Conservation (phyloP, 2,329 filamentous ascomycete species). For the Sporothrix brunneoviolacea region DNA sequence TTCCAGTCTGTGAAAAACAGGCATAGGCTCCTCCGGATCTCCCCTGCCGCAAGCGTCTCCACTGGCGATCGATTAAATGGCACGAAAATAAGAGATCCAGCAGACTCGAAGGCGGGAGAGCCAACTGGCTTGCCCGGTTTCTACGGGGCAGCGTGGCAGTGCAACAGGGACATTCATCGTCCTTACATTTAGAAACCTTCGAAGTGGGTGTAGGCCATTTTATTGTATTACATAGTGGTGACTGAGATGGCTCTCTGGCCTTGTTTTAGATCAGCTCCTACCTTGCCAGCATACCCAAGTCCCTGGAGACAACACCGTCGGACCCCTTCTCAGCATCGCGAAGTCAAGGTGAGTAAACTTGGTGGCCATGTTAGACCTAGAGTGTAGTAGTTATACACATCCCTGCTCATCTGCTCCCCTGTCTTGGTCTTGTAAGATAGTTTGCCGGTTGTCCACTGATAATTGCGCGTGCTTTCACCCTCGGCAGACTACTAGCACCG, state of each 20-base stretch:
- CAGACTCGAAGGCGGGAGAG: background rate
- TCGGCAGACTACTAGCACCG: background rate
- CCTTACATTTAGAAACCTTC: too few relatives aligned
- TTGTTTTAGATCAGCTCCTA: conserved; percentile 36
- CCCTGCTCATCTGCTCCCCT: too few relatives aligned
- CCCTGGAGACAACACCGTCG: conserved; percentile 52
- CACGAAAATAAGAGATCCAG: background rate
- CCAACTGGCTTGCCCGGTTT: conserved; percentile 15
- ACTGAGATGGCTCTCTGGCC: conserved; percentile 3
- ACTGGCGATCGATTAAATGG: too few relatives aligned
- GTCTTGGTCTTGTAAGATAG: too few relatives aligned
- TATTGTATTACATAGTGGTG: too few relatives aligned
- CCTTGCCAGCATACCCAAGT: conserved; percentile 39
- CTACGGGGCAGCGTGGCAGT: conserved; percentile 20
- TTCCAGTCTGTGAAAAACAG: too few relatives aligned
- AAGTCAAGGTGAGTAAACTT: conserved; percentile 44
- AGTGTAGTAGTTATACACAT: too few relatives aligned
- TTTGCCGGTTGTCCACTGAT: too few relatives aligned
- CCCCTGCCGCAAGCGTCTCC: too few relatives aligned
- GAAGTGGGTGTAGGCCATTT: too few relatives aligned
- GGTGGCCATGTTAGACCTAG: background rate
- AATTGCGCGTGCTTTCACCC: too few relatives aligned
- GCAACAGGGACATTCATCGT: conserved; percentile 2
- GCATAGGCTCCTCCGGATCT: too few relatives aligned
- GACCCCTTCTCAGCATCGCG: conserved; percentile 50